A percentile compares a stretch with the other conserved stretches of the same genome.
phyloP scores from a whole-genome alignment of 345 rosid genomes.

The Eucalyptus cloeziana region DNA sequence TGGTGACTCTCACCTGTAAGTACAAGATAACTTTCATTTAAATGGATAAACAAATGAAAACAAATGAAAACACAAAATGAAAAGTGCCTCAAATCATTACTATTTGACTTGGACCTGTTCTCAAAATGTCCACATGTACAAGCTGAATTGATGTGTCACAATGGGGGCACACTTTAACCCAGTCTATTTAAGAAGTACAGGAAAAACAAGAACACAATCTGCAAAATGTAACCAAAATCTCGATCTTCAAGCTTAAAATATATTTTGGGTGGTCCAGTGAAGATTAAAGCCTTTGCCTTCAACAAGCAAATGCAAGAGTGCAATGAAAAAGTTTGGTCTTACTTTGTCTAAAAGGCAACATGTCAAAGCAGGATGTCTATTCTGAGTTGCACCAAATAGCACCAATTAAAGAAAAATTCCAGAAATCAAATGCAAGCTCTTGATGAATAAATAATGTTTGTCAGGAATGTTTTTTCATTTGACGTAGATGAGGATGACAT shows the following conservation, averaged over 20 bases:
- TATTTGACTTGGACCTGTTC: background rate
- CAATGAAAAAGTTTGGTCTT: background rate
- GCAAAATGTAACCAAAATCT: background rate
- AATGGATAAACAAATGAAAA: background rate
- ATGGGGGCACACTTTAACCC: background rate
- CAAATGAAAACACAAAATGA: background rate
- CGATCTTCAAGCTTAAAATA: background rate
- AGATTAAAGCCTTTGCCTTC: background rate
- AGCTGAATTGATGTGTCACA: background rate
- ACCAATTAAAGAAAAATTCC: background rate
- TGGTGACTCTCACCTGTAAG: constrained; percentile 72
- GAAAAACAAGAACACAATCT: background rate
- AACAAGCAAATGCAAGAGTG: background rate
- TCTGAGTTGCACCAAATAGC: background rate
- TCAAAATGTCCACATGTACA: background rate
- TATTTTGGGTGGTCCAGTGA: background rate
- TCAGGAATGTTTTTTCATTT: background rate
- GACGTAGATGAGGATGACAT: constrained; percentile 5
- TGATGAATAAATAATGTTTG: background rate
- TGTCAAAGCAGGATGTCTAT: background rate
- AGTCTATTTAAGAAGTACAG: background rate
- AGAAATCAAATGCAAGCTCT: background rate
- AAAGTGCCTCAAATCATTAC: background rate
- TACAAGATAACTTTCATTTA: background rate
- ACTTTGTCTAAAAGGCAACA: background rate